Base-by-base conservation (phyloP, 2,329 filamentous ascomycete species). In the Stachybotrys chlorohalonatus region DNA sequence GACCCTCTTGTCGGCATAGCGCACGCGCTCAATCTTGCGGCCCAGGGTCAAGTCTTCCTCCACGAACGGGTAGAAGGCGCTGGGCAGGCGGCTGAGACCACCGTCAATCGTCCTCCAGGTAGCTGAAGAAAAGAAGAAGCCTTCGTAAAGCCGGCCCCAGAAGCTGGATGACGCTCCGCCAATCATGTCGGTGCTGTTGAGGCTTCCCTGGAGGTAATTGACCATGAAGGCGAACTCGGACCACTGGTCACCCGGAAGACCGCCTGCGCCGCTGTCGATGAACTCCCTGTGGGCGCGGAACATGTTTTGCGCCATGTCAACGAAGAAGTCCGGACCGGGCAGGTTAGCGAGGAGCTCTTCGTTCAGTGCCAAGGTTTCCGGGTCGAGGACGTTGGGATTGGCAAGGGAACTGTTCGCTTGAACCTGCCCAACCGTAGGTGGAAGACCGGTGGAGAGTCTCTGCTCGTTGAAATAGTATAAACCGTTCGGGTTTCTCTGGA, bases 41-140 rank as follows among this genome's bases (percentile, higher is more conserved):
- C 78, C 74, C 58, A 86, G 77, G 1, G 76, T 78, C 0, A 81
- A 79, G 46, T 76, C 73, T 42, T 81, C 75, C 54, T 77, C 70
- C 1, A 89, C 78, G 17, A 82, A 75, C 0, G 85, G 85, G 13
- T 76, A 74, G 68, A 89, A 87, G 0, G 85, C 79, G 0, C 72
- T 64, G 0, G 85, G 84, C 5, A 52, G 36, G 13, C 50, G 31
- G 32, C 17, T 52, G 16, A 52, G 32, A 16, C 73, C 75, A 52
- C 75, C 74, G 62, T 88, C 81, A 58, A 88, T 85, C 5, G 85
- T 87, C 16, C 72, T 73, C 82, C 81, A 87, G 6, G 75, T 73
- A 0, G 79, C 78, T 0, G 83, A 82, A 1, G 66, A 62, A 63
- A 86, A 86, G 67, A 86, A 86, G 5, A 81, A 72, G 6, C 70